Base-by-base conservation (phyloP, 352 stramenopile genomes). In the Globisporangium yorkense region DNA sequence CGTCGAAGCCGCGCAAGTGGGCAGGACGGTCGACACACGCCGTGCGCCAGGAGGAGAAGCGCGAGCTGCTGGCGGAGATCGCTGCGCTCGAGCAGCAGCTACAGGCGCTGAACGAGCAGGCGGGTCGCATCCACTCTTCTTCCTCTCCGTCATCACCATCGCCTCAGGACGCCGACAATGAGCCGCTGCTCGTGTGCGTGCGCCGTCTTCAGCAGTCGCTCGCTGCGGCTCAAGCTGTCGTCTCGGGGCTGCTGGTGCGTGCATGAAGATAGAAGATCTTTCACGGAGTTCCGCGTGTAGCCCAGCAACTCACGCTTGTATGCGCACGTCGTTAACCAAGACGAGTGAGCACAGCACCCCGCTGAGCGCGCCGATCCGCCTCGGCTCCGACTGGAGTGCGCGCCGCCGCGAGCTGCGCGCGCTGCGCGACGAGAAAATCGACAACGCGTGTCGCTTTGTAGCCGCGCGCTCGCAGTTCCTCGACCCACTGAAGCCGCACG, bases 311-410 rank as follows among this genome's bases (percentile, higher is more conserved):
- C 6, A 53, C 29, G 16, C n/a, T 5, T 2, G 13, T 21, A 18
- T 15, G 29, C 27, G 27, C 13, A 13, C 15, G 8, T 21, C 3
- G 3, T 15, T 33, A 27, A 16, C 2, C 5, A 5, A 48, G 18
- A 45, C 18, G 9, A 15, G 12, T 1, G 15, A 55, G 33, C 57
- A 58, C 31, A 56, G 65, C 13, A 59, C 60, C 24, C 68, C 66
- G 5, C 56, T 80, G 24, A 62, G 76, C 4, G 64, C 56, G 33
- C 80, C 65, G 60, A 77, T 86, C 46, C 73, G 72, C 51, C 53
- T 86, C n/a, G 66, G 61, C 13, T 63, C 45, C 5, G 66, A 75
- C 20, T 68, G 53, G 55, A 43, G 37, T 0, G 57, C 67, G 29
- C 57, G 54, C 8, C 54, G 54, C 2, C 24, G 31, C 2, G 21